Conservation (phyloP, 2,329 filamentous ascomycete genomes). For the Colletotrichum musae region DNA sequence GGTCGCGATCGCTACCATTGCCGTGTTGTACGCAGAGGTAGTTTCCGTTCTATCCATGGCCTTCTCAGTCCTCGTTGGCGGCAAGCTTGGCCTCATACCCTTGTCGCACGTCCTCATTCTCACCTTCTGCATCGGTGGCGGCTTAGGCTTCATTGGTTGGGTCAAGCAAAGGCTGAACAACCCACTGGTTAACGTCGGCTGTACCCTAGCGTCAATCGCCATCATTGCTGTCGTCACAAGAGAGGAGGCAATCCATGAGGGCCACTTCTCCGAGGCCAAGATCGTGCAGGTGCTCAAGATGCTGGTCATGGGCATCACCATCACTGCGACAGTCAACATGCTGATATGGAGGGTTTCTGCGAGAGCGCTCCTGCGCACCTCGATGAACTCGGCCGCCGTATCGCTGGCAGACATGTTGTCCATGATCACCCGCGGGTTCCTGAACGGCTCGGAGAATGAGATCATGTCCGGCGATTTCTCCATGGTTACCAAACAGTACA, state of each 20-base stretch:
- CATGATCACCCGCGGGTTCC: constrained; percentile 85
- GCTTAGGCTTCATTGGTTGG: constrained; percentile 90
- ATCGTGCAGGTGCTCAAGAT: constrained; percentile 88
- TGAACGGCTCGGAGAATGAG: constrained; percentile 86
- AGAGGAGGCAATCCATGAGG: constrained; percentile 88
- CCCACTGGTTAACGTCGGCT: constrained; percentile 86
- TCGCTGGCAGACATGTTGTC: constrained; percentile 86
- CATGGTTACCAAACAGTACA: constrained; percentile 74
- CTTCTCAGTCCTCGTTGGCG: constrained; percentile 73
- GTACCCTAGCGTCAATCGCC: constrained; percentile 87
- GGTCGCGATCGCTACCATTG: constrained; percentile 80
- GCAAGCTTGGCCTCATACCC: constrained; percentile 75
- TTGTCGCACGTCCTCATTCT: constrained; percentile 86
- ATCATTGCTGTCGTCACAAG: constrained; percentile 93
- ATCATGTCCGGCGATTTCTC: constrained; percentile 77
- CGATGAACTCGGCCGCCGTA: constrained; percentile 80
- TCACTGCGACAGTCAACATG: constrained; percentile 81
- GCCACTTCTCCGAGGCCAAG: constrained; percentile 85
- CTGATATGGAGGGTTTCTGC: constrained; percentile 85
- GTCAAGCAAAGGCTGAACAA: constrained; percentile 84
- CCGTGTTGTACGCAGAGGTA: constrained; percentile 79
- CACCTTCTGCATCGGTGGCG: constrained; percentile 86
- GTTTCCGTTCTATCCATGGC: constrained; percentile 89
- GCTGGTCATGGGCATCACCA: constrained; percentile 82
- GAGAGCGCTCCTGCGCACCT: constrained; percentile 78